These are phyloP conservation scores for Panellus pusillus DNA, from an alignment of 768 basidiomycete genomes.

Conservation along the genomic window DNA sequence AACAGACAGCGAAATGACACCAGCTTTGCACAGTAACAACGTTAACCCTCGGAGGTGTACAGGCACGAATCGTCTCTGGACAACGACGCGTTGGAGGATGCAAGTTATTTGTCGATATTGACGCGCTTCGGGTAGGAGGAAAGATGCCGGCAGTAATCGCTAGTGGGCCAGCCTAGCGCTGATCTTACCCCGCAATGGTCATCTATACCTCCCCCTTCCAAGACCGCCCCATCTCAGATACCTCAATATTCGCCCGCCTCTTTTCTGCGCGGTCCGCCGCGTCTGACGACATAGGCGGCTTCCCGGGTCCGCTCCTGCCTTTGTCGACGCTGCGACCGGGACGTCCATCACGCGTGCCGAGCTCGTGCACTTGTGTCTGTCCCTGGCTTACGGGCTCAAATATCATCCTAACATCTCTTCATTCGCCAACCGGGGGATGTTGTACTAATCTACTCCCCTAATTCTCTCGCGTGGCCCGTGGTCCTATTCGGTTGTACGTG, in stretches of 20 bases:
- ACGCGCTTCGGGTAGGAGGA: too few relatives aligned
- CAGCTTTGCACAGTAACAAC: too few relatives aligned
- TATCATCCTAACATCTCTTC: conserved; percentile 36
- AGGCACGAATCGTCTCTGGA: neutral
- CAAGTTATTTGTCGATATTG: too few relatives aligned
- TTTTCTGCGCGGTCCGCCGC: conserved; percentile 32
- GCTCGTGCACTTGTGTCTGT: conserved; percentile 52
- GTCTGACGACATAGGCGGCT: conserved; percentile 39
- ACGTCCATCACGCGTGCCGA: conserved; percentile 55
- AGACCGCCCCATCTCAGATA: conserved; percentile 35
- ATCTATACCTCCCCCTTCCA: conserved; percentile 50
- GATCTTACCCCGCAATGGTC: conserved; percentile 25
- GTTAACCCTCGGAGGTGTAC: too few relatives aligned
- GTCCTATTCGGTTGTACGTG: conserved; percentile 46
- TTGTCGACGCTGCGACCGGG: conserved; percentile 65
- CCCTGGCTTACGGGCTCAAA: conserved; percentile 58
- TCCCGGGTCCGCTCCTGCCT: conserved; percentile 49
- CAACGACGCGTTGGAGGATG: too few relatives aligned
- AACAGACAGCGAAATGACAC: too few relatives aligned
- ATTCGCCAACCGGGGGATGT: conserved; percentile 51
- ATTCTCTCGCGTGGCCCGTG: conserved; percentile 56
- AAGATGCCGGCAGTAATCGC: too few relatives aligned
- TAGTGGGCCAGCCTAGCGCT: too few relatives aligned
- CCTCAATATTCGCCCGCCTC: conserved; percentile 52
- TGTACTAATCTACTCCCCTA: conserved; percentile 67